Percentiles rank a stretch among this genome's conserved stretches.
Conservation (phyloP, 2,329 filamentous ascomycete genomes). For the Hypoxylon sp. region DNA sequence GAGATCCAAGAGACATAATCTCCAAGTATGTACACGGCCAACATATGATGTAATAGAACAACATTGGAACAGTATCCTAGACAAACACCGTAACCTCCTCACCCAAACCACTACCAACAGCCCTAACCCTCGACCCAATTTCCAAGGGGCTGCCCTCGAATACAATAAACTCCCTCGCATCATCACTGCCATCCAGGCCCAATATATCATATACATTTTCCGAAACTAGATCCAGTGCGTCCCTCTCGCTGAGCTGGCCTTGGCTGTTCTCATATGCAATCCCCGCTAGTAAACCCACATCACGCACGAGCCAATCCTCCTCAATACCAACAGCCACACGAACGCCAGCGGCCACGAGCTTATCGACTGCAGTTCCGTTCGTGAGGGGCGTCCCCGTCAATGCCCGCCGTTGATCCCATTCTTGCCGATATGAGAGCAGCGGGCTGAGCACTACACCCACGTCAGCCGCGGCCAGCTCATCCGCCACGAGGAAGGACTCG, state of each 20-base stretch:
- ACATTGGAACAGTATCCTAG: not conserved
- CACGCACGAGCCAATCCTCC: slow-evolving; percentile 73
- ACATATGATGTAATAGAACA: not conserved
- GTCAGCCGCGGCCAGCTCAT: slow-evolving; percentile 67
- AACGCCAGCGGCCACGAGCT: slow-evolving; percentile 70
- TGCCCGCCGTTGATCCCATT: slow-evolving; percentile 73
- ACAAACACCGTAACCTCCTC: slow-evolving; percentile 56
- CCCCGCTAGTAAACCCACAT: slow-evolving; percentile 71
- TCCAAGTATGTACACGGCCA: too few relatives aligned
- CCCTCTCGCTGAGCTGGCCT: slow-evolving; percentile 65
- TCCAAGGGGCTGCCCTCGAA: slow-evolving; percentile 74
- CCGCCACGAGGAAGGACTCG: slow-evolving; percentile 71
- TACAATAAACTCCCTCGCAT: slow-evolving; percentile 67
- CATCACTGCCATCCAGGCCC: slow-evolving; percentile 56
- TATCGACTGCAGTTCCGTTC: slow-evolving; percentile 72
- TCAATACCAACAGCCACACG: slow-evolving; percentile 68
- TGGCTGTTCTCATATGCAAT: slow-evolving; percentile 69
- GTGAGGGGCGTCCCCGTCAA: slow-evolving; percentile 75
- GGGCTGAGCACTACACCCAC: slow-evolving; percentile 73
- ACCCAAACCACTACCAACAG: slow-evolving; percentile 61
- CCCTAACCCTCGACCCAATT: slow-evolving; percentile 68
- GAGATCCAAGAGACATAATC: too few relatives aligned
- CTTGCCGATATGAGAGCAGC: slow-evolving; percentile 65
- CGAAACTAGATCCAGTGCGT: slow-evolving; percentile 69
- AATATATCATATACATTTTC: slow-evolving; percentile 70